Evolutionary conservation across 2,329 filamentous ascomycete species (phyloP).

Genomic region (Amylocarpus encephaloides): DNA sequence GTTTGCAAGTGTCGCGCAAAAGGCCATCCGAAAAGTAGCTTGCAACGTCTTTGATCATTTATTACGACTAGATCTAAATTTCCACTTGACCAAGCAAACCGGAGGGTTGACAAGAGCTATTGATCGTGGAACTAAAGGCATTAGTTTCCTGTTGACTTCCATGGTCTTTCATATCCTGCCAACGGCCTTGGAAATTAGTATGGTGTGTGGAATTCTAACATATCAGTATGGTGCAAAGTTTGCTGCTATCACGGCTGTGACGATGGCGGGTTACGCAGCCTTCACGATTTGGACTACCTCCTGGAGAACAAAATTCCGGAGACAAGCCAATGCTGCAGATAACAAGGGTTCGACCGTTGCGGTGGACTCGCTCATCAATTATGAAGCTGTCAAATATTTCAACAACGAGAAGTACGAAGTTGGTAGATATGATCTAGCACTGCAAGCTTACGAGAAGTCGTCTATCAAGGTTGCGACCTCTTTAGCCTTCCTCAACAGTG

Average conservation of each 20-base stretch:
- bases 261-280: conserved; percentile 91
- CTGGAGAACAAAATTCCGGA: conserved; percentile 94
- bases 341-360: conserved; percentile 93
- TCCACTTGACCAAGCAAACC: conserved; percentile 91
- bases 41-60: conserved; percentile 90
- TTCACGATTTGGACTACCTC: conserved; percentile 96
- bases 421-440: conserved; percentile 77
- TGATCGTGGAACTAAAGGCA: conserved; percentile 95
- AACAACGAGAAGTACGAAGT: conserved; percentile 98
- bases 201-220: conserved; percentile 94
- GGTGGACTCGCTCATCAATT: conserved; percentile 96
- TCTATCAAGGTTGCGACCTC: conserved; percentile 97
- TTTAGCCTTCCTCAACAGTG: conserved; percentile 83
- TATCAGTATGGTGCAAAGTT: conserved; percentile 93
- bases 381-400: conserved; percentile 98
- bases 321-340: conserved; percentile 91
- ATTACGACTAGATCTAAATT: conserved; percentile 81
- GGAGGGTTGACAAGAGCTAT: conserved; percentile 90
- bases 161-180: conserved; percentile 98
- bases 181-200: conserved; percentile 84
- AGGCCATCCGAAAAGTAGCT: conserved; percentile 87
- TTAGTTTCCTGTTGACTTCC: conserved; percentile 91
- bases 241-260: conserved; percentile 79
- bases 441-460: conserved; percentile 81
- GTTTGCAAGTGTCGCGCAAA: conserved; percentile 94